These are phyloP conservation scores for Pythium rishiriense DNA, from an alignment of 352 stramenopile species.

Conservation along the genomic window DNA sequence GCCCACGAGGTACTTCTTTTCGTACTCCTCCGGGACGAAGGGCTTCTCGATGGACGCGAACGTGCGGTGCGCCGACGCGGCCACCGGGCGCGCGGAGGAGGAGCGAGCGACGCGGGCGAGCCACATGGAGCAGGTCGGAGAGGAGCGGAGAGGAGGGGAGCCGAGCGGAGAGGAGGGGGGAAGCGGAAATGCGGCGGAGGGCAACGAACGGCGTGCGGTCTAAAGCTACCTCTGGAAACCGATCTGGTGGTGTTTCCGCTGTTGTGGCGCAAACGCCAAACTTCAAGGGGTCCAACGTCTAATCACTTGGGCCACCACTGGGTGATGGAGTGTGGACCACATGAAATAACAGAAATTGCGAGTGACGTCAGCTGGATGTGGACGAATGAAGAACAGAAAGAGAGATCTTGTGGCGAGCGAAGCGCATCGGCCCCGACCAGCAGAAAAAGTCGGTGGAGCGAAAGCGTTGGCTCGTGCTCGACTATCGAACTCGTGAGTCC, in stretches of 20 bases:
- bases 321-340: constrained; percentile 12
- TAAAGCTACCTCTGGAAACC: background rate
- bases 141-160: background rate
- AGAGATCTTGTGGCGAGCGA: constrained; percentile 6
- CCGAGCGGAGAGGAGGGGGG: background rate
- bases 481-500: no score
- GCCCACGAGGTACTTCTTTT: constrained; percentile 81
- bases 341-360: constrained; percentile 3
- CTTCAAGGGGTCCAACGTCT: constrained; percentile 17
- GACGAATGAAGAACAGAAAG: background rate
- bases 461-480: no score
- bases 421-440: background rate
- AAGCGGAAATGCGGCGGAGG: no score
- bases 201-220: no score
- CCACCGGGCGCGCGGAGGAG: background rate
- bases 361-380: constrained; percentile 9
- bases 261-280: constrained; percentile 14
- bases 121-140: no score
- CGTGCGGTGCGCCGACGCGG: constrained; percentile 14
- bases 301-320: background rate
- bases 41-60: constrained; percentile 35
- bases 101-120: constrained; percentile 15
- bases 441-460: no score
- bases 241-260: background rate
- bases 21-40: constrained; percentile 62